Evolutionary conservation across 192 early-diverging fungal genomes (phyloP).

Genomic region (Coemansia guatemalensis): DNA sequence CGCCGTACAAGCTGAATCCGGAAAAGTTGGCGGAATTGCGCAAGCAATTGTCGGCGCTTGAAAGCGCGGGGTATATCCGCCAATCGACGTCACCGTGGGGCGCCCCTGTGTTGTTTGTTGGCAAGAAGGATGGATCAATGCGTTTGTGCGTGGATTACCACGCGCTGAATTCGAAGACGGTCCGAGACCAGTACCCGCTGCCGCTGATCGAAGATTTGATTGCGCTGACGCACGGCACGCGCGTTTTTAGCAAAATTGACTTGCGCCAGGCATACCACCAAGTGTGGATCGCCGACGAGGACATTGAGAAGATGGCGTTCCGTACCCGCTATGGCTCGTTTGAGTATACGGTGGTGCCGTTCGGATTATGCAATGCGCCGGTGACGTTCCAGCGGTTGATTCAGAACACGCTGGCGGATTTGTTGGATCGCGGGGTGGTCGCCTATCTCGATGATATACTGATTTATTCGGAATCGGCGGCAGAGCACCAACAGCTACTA

Average conservation of each 20-base stretch:
- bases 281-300: constrained; percentile 31
- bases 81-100: constrained; percentile 44
- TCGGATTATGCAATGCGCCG: too few species aligned
- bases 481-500: constrained; percentile 11
- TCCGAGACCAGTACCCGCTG: constrained; percentile 52
- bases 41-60: constrained; percentile 24
- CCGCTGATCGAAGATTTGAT: constrained; percentile 54
- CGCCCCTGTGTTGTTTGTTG: constrained; percentile 43
- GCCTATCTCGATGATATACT: constrained; percentile 54
- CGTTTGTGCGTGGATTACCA: constrained; percentile 53
- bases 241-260: constrained; percentile 52
- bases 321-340: constrained; percentile 39
- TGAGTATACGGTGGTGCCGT: constrained; percentile 61
- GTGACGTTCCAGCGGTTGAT: constrained; percentile 57
- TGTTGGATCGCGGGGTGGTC: constrained; percentile 30
- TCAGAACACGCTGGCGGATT: constrained; percentile 48
- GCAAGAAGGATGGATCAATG: constrained; percentile 47
- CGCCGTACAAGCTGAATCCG: constrained; percentile 23
- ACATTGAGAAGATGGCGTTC: constrained; percentile 53
- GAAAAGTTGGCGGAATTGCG: constrained; percentile 28
- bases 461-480: constrained; percentile 16
- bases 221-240: constrained; percentile 20
- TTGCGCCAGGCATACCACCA: constrained; percentile 48
- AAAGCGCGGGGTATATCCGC: constrained; percentile 30
- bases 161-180: constrained; percentile 52